phyloP scores from a whole-genome alignment of 306 rosid genomes.

The Lupinus albus region DNA sequence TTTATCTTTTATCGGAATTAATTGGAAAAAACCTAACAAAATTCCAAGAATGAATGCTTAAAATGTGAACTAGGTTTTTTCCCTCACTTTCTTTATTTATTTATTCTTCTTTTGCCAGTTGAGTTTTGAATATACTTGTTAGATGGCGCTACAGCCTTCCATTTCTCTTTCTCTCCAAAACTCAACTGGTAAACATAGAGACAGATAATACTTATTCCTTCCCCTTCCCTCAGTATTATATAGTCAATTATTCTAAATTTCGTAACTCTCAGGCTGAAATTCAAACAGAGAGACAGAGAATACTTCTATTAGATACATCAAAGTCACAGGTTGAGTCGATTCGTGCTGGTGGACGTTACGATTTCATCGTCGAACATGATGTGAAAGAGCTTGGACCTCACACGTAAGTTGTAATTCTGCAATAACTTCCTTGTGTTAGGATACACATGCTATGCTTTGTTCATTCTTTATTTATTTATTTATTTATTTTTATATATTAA shows the following conservation, averaged over 20 bases:
- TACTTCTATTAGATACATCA: constrained; percentile 84
- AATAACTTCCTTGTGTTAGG: constrained; percentile 1
- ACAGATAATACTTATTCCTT: too few relatives aligned
- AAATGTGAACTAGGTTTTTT: too few relatives aligned
- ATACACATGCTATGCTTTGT: constrained; percentile 7
- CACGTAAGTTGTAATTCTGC: constrained; percentile 58
- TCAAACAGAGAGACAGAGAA: constrained; percentile 95
- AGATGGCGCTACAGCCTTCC: too few relatives aligned
- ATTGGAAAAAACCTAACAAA: too few relatives aligned
- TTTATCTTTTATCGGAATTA: too few relatives aligned
- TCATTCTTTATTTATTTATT: constrained; percentile 9
- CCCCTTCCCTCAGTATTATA: too few relatives aligned
- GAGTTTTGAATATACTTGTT: too few relatives aligned
- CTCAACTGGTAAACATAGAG: too few relatives aligned
- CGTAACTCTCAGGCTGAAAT: constrained; percentile 74
- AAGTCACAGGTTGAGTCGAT: constrained; percentile 89
- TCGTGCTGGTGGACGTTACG: constrained; percentile 92
- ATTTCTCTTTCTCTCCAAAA: too few relatives aligned
- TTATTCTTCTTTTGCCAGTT: too few relatives aligned
- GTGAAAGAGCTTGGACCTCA: constrained; percentile 98
- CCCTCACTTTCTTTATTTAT: too few relatives aligned
- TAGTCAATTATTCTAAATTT: constrained; percentile 6
- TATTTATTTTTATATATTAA: neutral
- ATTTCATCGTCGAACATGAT: constrained; percentile 95
- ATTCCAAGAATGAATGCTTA: too few relatives aligned